Base-by-base conservation (phyloP, 768 basidiomycete genomes). In the Rhodotorula graminis region DNA sequence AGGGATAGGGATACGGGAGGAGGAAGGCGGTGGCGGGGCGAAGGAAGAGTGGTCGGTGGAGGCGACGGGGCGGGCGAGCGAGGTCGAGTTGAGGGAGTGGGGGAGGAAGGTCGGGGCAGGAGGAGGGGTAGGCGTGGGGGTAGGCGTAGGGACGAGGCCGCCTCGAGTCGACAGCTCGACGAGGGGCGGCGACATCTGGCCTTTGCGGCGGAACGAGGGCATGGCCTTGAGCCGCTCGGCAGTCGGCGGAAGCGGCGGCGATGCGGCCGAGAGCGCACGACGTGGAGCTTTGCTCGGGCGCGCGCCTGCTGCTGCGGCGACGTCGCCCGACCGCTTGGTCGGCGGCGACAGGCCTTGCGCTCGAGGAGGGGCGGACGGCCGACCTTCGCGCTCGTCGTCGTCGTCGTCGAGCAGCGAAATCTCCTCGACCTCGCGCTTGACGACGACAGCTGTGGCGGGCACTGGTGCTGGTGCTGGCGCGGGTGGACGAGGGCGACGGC, bases 351-450 rank as follows among this genome's bases (percentile, higher is more conserved):
- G 23, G 25, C 50, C 33, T 21, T 16, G 33, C 18, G 19, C 33
- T 0, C 31, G 25, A 2, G 50, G 50, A 7, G 27, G 23, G 14
- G 44, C 44, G 44, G 15, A 46, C 25, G 50, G 50, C 25, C 10
- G 23, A 25, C 5, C 58, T 12, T 37, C 19, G 31, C 4, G 31
- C 14, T 15, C 31, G 14, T 62, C 47, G n/a, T 62, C 61, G 59
- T 61, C 46, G 29, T 49, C 61, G 29, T 61, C 46, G 11, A 49
- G 61, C 44, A 61, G 46, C 57, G 64, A 64, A 50, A 63, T 64
- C 64, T 56, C 61, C 49, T 71, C 61, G 27, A 71, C 61, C 50
- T 63, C 61, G 14, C 56, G 44, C 60, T 57, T 65, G 46, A 57
- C 46, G n/a, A 44, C 31, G 15, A 27, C 60, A 14, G 61, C 37